phyloP scores from a whole-genome alignment of 495 filamentous ascomycete genomes.

The Aspergillus baeticus region DNA sequence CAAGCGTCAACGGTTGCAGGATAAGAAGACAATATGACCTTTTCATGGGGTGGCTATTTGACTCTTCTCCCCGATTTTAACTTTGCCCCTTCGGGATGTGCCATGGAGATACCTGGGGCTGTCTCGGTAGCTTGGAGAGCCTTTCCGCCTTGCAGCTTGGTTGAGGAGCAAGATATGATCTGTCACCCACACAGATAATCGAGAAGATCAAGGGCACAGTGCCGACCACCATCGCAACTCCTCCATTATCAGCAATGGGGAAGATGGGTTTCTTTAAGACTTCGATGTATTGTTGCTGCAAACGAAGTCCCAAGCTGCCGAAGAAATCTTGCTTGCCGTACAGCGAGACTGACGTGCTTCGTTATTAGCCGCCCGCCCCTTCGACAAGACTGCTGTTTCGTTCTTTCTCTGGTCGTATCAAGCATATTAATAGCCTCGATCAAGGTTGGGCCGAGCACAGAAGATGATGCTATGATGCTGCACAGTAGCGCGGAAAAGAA shows the following conservation, averaged over 20 bases:
- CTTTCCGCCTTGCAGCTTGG: conserved; percentile 13
- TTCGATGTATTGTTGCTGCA: neutral
- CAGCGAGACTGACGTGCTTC: neutral
- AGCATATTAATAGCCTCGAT: neutral
- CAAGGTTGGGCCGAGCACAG: neutral
- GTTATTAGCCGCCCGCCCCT: neutral
- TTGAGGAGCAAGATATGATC: conserved; percentile 20
- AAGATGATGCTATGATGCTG: conserved; percentile 3
- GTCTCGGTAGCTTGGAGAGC: conserved; percentile 11
- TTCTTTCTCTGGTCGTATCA: neutral
- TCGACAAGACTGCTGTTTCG: neutral
- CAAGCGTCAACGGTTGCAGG: conserved; percentile 16
- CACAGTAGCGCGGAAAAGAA: conserved; percentile 15
- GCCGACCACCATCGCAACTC: neutral
- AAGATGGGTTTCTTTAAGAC: neutral
- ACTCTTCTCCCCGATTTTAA: conserved; percentile 7
- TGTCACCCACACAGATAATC: conserved; percentile 14
- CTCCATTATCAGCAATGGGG: neutral
- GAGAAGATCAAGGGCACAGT: neutral
- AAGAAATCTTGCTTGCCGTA: neutral
- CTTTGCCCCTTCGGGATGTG: conserved; percentile 8
- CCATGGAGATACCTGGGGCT: neutral
- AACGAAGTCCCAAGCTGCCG: neutral
- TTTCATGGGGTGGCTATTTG: too few species aligned
- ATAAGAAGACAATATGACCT: too few species aligned